A percentile compares a stretch with the other conserved stretches of the same genome.
phyloP scores from a whole-genome alignment of 495 filamentous ascomycete genomes.

The Penicillium cinerascens region DNA sequence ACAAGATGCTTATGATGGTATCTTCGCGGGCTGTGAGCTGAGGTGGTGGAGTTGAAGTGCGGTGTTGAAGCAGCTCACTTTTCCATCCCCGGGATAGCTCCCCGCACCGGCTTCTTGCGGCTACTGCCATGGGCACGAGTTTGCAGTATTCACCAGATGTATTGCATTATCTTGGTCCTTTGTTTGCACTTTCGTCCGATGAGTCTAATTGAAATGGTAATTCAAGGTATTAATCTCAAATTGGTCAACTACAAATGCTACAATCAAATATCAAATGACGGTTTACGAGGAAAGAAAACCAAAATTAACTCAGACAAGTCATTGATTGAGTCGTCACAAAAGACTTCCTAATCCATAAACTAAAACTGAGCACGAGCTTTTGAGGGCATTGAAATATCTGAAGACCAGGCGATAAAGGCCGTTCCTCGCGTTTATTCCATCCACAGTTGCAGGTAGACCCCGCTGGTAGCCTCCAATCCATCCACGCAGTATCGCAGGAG shows the following conservation, averaged over 20 bases:
- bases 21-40: not conserved
- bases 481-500: constrained; percentile 26
- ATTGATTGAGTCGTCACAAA: constrained; percentile 21
- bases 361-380: constrained; percentile 30
- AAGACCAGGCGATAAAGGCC: constrained; percentile 56
- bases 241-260: not conserved
- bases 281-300: not conserved
- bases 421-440: constrained; percentile 59
- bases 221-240: not conserved
- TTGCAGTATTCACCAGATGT: not conserved
- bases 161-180: not conserved
- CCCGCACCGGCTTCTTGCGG: constrained; percentile 4
- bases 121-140: not conserved
- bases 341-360: constrained; percentile 22
- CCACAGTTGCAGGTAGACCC: constrained; percentile 43
- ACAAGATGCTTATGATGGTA: not conserved
- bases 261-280: not conserved
- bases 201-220: not conserved
- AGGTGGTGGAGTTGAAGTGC: not conserved
- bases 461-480: constrained; percentile 37
- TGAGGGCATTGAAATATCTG: constrained; percentile 45
- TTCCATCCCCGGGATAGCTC: constrained; percentile 19
- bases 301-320: constrained; percentile 15
- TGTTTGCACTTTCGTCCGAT: not conserved
- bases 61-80: not conserved